Evolutionary conservation across 2,329 filamentous ascomycete species (phyloP), one percentile per base, ranked within the genome.

Genomic region (Graphilbum ipis-grandicollis): DNA sequence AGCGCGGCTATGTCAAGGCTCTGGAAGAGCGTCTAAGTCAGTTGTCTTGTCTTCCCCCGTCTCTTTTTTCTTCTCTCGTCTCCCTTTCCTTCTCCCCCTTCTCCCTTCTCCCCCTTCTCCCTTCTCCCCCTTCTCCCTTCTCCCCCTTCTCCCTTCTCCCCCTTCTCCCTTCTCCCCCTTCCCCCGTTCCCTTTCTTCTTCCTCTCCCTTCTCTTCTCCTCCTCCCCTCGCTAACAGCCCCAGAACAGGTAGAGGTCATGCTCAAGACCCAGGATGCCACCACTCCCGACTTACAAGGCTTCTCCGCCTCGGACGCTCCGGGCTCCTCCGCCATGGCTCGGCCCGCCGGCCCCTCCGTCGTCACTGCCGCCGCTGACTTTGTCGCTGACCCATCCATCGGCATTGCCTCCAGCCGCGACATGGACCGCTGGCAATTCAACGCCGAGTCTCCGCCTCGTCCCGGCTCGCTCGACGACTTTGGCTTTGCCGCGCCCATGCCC

Each of bases 1-100:
- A 93, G 63, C 71, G 86, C 52, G 86, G 86, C 48, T 93, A 94
- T 53, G 86, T 93, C 43, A 93, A 93, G 63, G 79, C 85, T 41
- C 60, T 96, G 47, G 90, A 96, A 57, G 86, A 92, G 54, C 73
- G 90, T 54, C 60, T 98, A 51, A 86, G 85, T 93, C 66, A 61
- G 79, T 60, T 8, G n/a, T n/a, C n/a, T n/a, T 10, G 21, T 23
- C 21, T 23, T 10, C 6, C 10, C 10, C 21, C 21, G 21, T 23
- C 21, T 23, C 10, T 10, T 23, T 5, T 10, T 4, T 13, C 19
- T 19, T 14, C 19, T 19, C 13, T 8, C 21, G 31, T 19, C 19
- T 14, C 31, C 9, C 9, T 9, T 33, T 18, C 21, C 25, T 25
- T 19, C 14, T 15, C 15, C 15, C 6, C 10, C 21, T 23, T 23